Percentiles rank a stretch among this genome's conserved stretches.
phyloP scores from a whole-genome alignment of 805 yeast genomes.

The Saccharomycopsis schoenii region DNA sequence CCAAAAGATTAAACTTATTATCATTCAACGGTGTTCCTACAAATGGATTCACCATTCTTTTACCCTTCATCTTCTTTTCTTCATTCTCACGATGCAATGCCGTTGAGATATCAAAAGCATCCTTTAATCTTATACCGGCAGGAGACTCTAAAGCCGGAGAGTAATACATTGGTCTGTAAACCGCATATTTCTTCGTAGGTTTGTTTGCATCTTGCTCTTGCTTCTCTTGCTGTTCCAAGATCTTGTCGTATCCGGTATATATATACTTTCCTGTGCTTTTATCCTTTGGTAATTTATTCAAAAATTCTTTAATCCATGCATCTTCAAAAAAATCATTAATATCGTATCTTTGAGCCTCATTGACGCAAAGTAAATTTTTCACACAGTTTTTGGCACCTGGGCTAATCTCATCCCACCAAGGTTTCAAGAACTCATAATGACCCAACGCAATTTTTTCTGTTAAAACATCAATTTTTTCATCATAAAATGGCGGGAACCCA shows the following conservation, averaged over 20 bases:
- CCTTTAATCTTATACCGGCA: constrained; percentile 72
- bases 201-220: background rate
- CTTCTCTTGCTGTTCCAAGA: background rate
- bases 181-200: constrained; percentile 2
- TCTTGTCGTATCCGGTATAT: constrained; percentile 12
- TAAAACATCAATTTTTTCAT: constrained; percentile 54
- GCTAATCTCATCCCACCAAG: constrained; percentile 87
- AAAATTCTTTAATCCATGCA: constrained; percentile 51
- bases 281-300: constrained; percentile 16
- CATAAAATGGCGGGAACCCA: constrained; percentile 97
- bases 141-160: constrained; percentile 40
- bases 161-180: constrained; percentile 9
- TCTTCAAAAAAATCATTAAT: constrained; percentile 63
- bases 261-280: constrained; percentile 4
- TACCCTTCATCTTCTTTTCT: constrained; percentile 28
- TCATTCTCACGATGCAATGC: constrained; percentile 79
- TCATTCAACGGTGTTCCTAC: constrained; percentile 40
- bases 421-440: constrained; percentile 62
- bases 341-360: constrained; percentile 57
- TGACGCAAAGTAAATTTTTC: constrained; percentile 56
- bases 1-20: constrained; percentile 12
- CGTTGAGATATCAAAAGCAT: constrained; percentile 77
- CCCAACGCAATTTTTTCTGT: constrained; percentile 77
- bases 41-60: background rate
- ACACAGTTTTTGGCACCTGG: constrained; percentile 62